Percentiles rank a stretch among this genome's conserved stretches.
These are phyloP conservation scores for Pichia phayaonensis DNA, from an alignment of 805 yeast genomes.

Conservation along the genomic window DNA sequence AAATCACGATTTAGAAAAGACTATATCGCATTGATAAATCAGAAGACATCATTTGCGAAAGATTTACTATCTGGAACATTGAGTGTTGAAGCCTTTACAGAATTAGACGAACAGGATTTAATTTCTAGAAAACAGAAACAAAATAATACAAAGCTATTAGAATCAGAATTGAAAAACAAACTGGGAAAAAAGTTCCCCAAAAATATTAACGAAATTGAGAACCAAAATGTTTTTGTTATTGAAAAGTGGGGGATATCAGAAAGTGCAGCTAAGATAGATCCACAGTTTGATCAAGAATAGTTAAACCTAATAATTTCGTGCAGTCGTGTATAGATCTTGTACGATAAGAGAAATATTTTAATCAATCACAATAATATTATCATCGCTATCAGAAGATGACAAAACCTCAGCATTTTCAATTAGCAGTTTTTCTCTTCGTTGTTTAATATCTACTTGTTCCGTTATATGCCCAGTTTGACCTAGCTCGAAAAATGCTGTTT, in stretches of 20 bases:
- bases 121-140: constrained; percentile 22
- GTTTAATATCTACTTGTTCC: constrained; percentile 8
- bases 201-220: constrained; percentile 22
- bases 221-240: constrained; percentile 19
- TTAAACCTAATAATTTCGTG: not conserved
- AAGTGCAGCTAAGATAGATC: constrained; percentile 29
- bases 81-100: constrained; percentile 17
- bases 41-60: constrained; percentile 19
- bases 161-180: constrained; percentile 24
- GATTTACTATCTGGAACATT: constrained; percentile 16
- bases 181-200: constrained; percentile 22
- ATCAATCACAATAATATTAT: constrained; percentile 8
- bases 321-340: not conserved
- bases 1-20: constrained; percentile 26
- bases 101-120: constrained; percentile 18
- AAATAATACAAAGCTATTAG: constrained; percentile 24
- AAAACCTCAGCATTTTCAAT: constrained; percentile 2
- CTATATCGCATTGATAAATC: constrained; percentile 24
- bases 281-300: constrained; percentile 18
- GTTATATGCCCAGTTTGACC: constrained; percentile 7
- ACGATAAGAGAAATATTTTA: not conserved
- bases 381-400: constrained; percentile 1
- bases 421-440: not conserved
- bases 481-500: constrained; percentile 10
- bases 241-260: constrained; percentile 31